Evolutionary conservation across 225 moss, liverwort and hornwort genomes (phyloP), one percentile per base, ranked within the genome.

Genomic region (Thuidium tamariscinum): DNA sequence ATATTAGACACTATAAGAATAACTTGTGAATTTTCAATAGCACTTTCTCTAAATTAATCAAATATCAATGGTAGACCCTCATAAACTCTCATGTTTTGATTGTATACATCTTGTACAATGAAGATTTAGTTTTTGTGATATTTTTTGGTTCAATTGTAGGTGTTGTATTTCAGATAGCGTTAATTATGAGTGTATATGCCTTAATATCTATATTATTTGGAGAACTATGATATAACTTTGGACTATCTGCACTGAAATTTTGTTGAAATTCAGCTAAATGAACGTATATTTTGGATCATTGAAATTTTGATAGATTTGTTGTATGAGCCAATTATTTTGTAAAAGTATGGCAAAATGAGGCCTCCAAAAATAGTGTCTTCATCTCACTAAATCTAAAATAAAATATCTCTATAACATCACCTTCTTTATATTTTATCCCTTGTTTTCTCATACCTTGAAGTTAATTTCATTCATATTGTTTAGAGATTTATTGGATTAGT

Each of bases 141-240:
- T 2, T 41, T 26, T 42, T 41, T 9, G 16, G 10, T 44, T 0
- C 3, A 27, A 2, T 27, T 27, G 6, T 10, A 44, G 5, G 3
- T 42, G 0, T 5, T 4, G 2, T 2, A 70, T 26, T 41, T 25
- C 1, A 0, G 5, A 0, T 3, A 39, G 0, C 4, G 8, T 22
- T 69, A 8, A 42, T 27, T 9, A 16, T 42, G 5, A 25, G 3
- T 42, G 16, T 15, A 0, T 10, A 16, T 17, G 16, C 5, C 1
- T 2, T 70, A 26, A 42, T 29, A 48, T 14, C 6, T 30, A 30
- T 18, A 4, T 73, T 48, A 30, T 46, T 46, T 7, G 6, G 1
- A 0, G 2, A 30, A 30, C 4, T 18, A 11, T 30, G 0, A 30
- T 46, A 46, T 72, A 30, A 29, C 2, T 30, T 48, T 73, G 16